phyloP scores from a whole-genome alignment of 176 grass and related monocot species.

The Bothriochloa decipiens region DNA sequence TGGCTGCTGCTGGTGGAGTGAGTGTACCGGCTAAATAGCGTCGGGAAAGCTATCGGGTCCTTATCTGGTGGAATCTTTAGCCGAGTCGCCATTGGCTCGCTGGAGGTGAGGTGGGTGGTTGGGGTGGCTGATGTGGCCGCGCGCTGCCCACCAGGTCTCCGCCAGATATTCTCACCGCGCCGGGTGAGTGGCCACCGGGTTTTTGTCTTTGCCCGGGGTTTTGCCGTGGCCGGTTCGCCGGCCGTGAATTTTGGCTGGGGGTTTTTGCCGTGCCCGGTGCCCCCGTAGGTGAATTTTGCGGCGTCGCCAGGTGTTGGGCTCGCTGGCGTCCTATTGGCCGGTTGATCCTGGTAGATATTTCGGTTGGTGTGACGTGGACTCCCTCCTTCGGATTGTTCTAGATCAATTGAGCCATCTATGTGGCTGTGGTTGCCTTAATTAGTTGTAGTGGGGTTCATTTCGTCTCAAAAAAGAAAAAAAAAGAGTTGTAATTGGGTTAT shows the following conservation, averaged over 20 bases:
- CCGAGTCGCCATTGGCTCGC: constrained; percentile 43
- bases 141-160: neutral
- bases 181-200: neutral
- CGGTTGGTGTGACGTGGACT: neutral
- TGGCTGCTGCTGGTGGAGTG: neutral
- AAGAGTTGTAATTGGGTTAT: neutral
- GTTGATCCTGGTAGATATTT: constrained; percentile 9
- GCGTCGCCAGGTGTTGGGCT: constrained; percentile 1
- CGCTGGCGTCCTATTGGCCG: constrained; percentile 27
- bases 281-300: neutral
- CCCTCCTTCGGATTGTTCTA: constrained; percentile 10
- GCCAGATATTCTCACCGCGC: constrained; percentile 25
- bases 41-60: constrained; percentile 20
- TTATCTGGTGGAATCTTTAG: constrained; percentile 53
- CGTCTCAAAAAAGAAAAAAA: too few species aligned
- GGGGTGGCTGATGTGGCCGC: constrained; percentile 47
- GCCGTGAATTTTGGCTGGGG: constrained; percentile 3
- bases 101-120: constrained; percentile 42
- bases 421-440: neutral
- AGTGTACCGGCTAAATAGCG: constrained; percentile 37
- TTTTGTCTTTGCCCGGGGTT: neutral
- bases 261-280: neutral
- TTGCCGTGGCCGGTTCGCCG: neutral
- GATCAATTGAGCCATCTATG: neutral
- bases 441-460: neutral